A percentile compares a stretch with the other conserved stretches of the same genome.
phyloP scores from a whole-genome alignment of 257 asterid genomes.

The Solanum phureja region DNA sequence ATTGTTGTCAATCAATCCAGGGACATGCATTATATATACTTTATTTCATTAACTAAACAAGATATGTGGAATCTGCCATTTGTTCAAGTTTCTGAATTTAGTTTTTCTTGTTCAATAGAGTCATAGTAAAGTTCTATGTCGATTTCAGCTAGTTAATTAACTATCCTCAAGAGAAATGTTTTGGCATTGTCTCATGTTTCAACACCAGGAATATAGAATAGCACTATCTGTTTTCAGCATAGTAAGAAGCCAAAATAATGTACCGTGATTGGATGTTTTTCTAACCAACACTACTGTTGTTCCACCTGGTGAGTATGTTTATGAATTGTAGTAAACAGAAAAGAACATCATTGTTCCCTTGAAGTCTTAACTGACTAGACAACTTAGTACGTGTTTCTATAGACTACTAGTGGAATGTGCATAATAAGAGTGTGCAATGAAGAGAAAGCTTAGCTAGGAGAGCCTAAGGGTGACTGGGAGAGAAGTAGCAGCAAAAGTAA shows the following conservation, averaged over 20 bases:
- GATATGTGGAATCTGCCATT: not conserved
- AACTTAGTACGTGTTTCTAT: too few relatives aligned
- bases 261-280: not conserved
- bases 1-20: not conserved
- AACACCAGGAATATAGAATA: not conserved
- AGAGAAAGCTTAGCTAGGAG: too few relatives aligned
- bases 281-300: not conserved
- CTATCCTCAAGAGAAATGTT: not conserved
- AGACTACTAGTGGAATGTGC: too few relatives aligned
- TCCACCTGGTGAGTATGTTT: too few relatives aligned
- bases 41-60: not conserved
- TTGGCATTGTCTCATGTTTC: not conserved
- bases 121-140: not conserved
- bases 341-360: too few relatives aligned
- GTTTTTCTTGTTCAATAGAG: not conserved
- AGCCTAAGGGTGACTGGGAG: too few relatives aligned
- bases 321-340: too few relatives aligned
- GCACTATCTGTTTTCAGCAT: not conserved
- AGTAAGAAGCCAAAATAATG: not conserved
- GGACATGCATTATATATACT: not conserved
- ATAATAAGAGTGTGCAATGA: too few relatives aligned
- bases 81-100: not conserved
- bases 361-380: too few relatives aligned
- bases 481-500: too few relatives aligned
- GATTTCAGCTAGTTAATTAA: not conserved